Evolutionary conservation across 805 yeast species (phyloP), one percentile per base, ranked within the genome.

Genomic region (Candida parachauliodes): DNA sequence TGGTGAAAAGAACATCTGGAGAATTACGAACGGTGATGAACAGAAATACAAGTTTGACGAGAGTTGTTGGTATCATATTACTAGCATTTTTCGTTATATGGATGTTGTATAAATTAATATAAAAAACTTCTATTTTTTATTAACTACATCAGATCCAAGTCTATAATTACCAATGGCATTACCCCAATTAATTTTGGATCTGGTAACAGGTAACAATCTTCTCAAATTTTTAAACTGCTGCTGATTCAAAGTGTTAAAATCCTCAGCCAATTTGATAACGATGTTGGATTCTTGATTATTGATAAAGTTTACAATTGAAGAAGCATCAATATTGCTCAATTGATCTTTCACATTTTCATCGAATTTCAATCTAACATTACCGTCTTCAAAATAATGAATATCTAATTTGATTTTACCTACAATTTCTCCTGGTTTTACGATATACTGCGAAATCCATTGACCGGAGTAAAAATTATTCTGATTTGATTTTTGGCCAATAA

Each of bases 121-220:
- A 36, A 32, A 15, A 28, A 5, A 21, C 23, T 5, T 3, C 23
- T 18, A 46, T 22, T 52, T 47, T 40, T 59, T 56, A 43, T 65
- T 60, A 15, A 66, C 81, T 23, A 81, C 88, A 54, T 84, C 89
- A 46, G 79, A 80, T 12, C 98, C 98, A 30, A 91, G 68, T 52
- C 87, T 77, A 63, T 89, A 89, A 55, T 81, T 85, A 12, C 94
- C 95, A 49, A 88, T 86, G 8, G 96, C 87, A 54, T 78, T 85
- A 21, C 95, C 96, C 98, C 98, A 91, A 57, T 87, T 86, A 52
- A 91, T 83, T 57, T 84, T 88, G 12, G 95, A 76, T 55, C 96
- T 76, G 15, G 95, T 91, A 15, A 91, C 81, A 6, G 98, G 98
- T 45, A 91, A 70, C 57, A 87, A 87, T 60, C 98, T 81, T 64